Percentiles rank a stretch among this genome's conserved stretches.
Evolutionary conservation across 495 filamentous ascomycete species (phyloP).

Genomic region (Choiromyces venosus): DNA sequence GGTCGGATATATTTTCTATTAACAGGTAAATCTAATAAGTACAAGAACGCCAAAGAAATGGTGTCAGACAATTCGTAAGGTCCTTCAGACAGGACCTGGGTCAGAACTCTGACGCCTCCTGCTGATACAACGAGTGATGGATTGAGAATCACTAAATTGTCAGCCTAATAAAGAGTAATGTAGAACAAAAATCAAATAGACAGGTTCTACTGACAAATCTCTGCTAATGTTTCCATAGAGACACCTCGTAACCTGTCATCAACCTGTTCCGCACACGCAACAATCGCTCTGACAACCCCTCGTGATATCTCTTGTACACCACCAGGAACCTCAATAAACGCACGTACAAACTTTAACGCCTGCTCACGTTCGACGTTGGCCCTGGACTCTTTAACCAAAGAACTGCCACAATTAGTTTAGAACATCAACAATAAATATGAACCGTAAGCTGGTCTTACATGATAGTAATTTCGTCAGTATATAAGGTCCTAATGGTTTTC

Average conservation of each 20-base stretch:
- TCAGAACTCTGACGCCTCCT: slow-evolving; percentile 72
- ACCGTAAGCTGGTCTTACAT: slow-evolving; percentile 45
- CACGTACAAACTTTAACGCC: slow-evolving; percentile 90
- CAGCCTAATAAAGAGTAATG: not conserved
- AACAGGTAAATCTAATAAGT: slow-evolving; percentile 77
- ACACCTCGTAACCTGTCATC: slow-evolving; percentile 79
- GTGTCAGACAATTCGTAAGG: slow-evolving; percentile 87
- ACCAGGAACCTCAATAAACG: slow-evolving; percentile 92
- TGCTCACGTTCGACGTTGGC: slow-evolving; percentile 95
- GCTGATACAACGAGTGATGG: slow-evolving; percentile 70
- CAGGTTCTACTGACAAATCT: slow-evolving; percentile 50
- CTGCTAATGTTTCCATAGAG: slow-evolving; percentile 83
- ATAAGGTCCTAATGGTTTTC: slow-evolving; percentile 74
- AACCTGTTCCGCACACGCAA: slow-evolving; percentile 76
- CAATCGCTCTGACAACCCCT: slow-evolving; percentile 77
- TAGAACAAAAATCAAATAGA: not conserved
- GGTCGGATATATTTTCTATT: slow-evolving; percentile 71
- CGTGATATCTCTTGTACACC: slow-evolving; percentile 83
- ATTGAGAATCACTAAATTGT: slow-evolving; percentile 61
- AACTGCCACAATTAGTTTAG: slow-evolving; percentile 47
- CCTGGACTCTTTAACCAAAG: slow-evolving; percentile 89
- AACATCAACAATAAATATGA: not conserved
- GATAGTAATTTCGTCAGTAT: slow-evolving; percentile 89
- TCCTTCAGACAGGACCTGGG: slow-evolving; percentile 82
- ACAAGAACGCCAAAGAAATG: slow-evolving; percentile 74